Base-by-base conservation (phyloP, 1,139 yeast species). In the Diutina sp. region DNA sequence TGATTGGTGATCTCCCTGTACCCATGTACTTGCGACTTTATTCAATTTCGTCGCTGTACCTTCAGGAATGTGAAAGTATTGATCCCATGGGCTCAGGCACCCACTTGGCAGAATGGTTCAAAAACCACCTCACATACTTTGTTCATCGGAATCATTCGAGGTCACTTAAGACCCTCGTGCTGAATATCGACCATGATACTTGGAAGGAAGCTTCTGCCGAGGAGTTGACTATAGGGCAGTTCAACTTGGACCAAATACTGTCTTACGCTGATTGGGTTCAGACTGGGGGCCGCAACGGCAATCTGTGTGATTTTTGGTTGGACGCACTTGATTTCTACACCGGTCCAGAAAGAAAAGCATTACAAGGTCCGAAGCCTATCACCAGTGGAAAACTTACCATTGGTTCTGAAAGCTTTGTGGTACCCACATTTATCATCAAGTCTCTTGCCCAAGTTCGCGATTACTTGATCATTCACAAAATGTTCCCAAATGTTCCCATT, bases 11-110 rank as follows among this genome's bases (percentile, higher is more conserved):
- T 52, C 68, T 85, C 45, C 69, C 84, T 2, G 70, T 76, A 50
- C 72, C 78, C 8, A 78, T 76, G 60, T 90, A 90, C 67, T 67
- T 88, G 57, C 74, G 83, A 58, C 78, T 90, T 55, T 89, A 85
- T 67, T 76, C 87, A 3, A 72, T 88, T 25, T 82, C 85, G 55
- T 80, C 85, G 1, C 76, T 85, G 29, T 91, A 90, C 65, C 73
- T 90, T 46, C 82, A 82, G 56, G 96, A 90, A 66, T 89, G 97
- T 67, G 99, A 93, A 67, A 76, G 84, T 14, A 82, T 91, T 7
- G 84, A 90, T 54, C 97, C 97, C 1, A 82, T 81, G 57, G 79
- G 74, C 1, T 69, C 75, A 0, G 78, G 78, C 1, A 72, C 70
- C 58, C 70, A 81, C 16, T 72, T 91, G 54, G 81, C 85, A 57